phyloP scores from a whole-genome alignment of 495 filamentous ascomycete species.

The Aspergillus haitiensis region DNA sequence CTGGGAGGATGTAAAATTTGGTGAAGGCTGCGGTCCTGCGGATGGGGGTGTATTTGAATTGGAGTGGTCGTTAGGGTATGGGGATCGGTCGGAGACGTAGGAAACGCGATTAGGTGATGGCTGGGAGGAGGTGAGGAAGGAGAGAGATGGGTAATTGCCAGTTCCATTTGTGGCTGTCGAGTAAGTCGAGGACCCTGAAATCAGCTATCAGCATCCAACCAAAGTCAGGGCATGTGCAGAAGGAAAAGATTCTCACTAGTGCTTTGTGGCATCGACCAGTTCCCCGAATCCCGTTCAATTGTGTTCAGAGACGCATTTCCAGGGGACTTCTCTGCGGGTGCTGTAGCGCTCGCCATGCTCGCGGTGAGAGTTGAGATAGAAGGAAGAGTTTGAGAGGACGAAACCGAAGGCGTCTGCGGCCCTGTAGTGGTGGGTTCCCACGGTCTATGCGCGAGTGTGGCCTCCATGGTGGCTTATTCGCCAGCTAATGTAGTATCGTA shows the following conservation, averaged over 20 bases:
- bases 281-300: slow-evolving; percentile 51
- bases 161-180: slow-evolving; percentile 52
- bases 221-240: slow-evolving; percentile 5
- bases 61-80: slow-evolving; percentile 42
- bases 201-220: slow-evolving; percentile 27
- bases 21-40: slow-evolving; percentile 47
- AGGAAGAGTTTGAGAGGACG: slow-evolving; percentile 47
- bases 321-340: slow-evolving; percentile 45
- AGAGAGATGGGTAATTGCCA: slow-evolving; percentile 50
- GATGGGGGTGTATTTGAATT: slow-evolving; percentile 48
- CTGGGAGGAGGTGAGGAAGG: slow-evolving; percentile 51
- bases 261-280: slow-evolving; percentile 54
- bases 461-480: slow-evolving; percentile 35
- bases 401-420: slow-evolving; percentile 35
- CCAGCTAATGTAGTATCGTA: not conserved
- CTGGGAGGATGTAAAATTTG: slow-evolving; percentile 43
- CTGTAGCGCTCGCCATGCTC: slow-evolving; percentile 35
- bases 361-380: slow-evolving; percentile 51
- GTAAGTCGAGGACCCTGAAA: slow-evolving; percentile 55
- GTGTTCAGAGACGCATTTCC: slow-evolving; percentile 50
- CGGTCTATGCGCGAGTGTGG: slow-evolving; percentile 42
- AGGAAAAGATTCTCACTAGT: slow-evolving; percentile 39
- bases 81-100: slow-evolving; percentile 47
- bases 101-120: slow-evolving; percentile 52
- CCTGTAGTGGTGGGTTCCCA: slow-evolving; percentile 43